Base-by-base conservation (phyloP, 202 grass and related monocot species). In the Schoenoplectus tabernaemontani region DNA sequence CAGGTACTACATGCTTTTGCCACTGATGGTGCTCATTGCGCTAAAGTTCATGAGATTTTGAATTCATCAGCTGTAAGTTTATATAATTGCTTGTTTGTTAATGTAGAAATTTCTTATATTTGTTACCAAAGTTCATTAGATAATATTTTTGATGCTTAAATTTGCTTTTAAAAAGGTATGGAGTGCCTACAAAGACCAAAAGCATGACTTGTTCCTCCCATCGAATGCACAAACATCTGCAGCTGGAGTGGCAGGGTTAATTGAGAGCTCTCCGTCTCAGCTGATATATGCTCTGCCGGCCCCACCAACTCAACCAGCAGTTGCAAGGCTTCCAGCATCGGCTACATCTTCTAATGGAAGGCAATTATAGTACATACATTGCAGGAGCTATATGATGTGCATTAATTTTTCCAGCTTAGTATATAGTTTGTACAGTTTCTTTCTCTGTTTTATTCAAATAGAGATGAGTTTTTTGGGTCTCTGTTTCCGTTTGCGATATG, bases 1-100 rank as follows among this genome's bases (percentile, higher is more conserved):
- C 81, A 99, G 96, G 96, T 99, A 84, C 84, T 99, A 59, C 96
- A 95, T 88, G 96, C 96, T 64, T 99, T 99, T 95, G 91, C 96
- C 84, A 95, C 96, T 13, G 96, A 95, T 73, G 96, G 96, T 34
- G 90, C 96, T 47, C 96, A 99, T 80, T 95, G 90, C 82, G 57
- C 83, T 76, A 99, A 92, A 99, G 90, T 99, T 86, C 89, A 86
- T 86, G 89, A 99, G 79, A 92, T 99, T 57, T 79, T 99, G 71
- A 91, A 87, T 86, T 79, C 86, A 30, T 99, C 96, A 71, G 79
- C 91, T 86, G 96, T 99, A 90, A 92, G 96, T 86, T 84, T 61
- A 26, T 68, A n/a, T n/a, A n/a, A 26, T 46, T n/a, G n/a, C n/a
- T n/a, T n/a, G n/a, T 41, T 44, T 37, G 19, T 51, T 17, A 83